Percentiles rank a stretch among this genome's conserved stretches.
These are phyloP conservation scores for Astrephomene gubernaculifera DNA, from an alignment of 139 green algal species.

Conservation along the genomic window DNA sequence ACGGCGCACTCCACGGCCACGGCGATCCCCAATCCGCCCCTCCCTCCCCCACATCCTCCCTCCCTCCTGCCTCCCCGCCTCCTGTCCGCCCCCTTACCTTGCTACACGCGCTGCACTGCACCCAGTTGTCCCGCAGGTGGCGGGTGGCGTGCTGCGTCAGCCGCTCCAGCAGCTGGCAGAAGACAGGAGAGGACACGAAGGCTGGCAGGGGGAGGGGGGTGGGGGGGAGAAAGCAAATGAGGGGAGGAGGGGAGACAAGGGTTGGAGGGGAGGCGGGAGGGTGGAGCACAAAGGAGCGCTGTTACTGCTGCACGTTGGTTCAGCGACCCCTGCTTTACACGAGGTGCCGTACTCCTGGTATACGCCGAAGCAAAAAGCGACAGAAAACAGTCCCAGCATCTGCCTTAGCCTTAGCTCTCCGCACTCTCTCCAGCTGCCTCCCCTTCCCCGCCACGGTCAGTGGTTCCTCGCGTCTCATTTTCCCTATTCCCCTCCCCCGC, in stretches of 20 bases:
- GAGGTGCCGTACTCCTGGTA: background rate
- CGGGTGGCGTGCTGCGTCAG: constrained; percentile 62
- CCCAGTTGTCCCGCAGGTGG: constrained; percentile 79
- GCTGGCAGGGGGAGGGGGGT: background rate
- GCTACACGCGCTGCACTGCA: constrained; percentile 76
- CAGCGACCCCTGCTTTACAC: constrained; percentile 42
- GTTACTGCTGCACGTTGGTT: background rate
- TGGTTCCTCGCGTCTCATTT: background rate
- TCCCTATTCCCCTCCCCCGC: background rate
- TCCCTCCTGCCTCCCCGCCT: constrained; percentile 53
- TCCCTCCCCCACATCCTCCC: background rate
- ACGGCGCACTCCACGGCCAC: background rate
- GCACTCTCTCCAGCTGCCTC: background rate
- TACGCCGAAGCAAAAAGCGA: background rate
- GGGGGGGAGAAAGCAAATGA: no score
- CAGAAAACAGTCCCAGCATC: background rate
- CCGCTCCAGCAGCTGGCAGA: constrained; percentile 65
- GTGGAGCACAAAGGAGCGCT: background rate
- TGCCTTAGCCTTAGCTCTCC: background rate
- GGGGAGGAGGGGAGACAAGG: background rate
- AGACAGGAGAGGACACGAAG: constrained; percentile 57
- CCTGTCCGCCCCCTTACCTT: constrained; percentile 13
- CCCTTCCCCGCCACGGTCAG: background rate
- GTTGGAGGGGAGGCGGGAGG: no score
- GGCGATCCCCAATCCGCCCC: background rate